Percentiles rank a stretch among this genome's conserved stretches.
These are phyloP conservation scores for Kwoniella bestiolae DNA, from an alignment of 768 basidiomycete species.

Conservation along the genomic window DNA sequence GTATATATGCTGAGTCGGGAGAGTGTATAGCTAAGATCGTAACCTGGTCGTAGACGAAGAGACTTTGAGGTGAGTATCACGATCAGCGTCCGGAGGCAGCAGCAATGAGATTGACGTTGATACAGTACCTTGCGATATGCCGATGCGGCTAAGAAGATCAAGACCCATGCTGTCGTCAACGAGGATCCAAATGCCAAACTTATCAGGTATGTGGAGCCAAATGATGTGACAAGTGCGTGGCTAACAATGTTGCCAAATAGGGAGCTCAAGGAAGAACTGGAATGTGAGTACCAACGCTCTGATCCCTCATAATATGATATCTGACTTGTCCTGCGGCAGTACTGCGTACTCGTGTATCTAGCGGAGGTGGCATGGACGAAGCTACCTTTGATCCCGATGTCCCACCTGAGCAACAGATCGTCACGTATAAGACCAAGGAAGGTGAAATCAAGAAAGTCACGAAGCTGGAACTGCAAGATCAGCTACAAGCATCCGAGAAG, in stretches of 20 bases:
- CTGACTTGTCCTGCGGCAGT: slow-evolving; percentile 49
- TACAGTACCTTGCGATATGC: slow-evolving; percentile 88
- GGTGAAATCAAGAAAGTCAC: slow-evolving; percentile 93
- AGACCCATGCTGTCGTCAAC: slow-evolving; percentile 98
- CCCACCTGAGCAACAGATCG: slow-evolving; percentile 92
- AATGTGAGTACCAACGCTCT: slow-evolving; percentile 57
- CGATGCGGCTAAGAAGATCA: slow-evolving; percentile 98
- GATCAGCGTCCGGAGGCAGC: too few species aligned
- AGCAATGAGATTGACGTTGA: neutral
- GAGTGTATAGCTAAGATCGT: neutral
- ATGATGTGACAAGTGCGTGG: neutral
- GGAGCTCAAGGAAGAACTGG: slow-evolving; percentile 97
- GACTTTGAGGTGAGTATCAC: slow-evolving; percentile 65
- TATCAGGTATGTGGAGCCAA: slow-evolving; percentile 64
- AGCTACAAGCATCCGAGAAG: slow-evolving; percentile 76
- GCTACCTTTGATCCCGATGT: slow-evolving; percentile 82
- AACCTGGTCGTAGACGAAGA: slow-evolving; percentile 68
- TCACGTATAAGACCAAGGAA: slow-evolving; percentile 89
- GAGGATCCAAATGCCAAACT: slow-evolving; percentile 99
- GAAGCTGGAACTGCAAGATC: slow-evolving; percentile 96
- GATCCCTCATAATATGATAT: neutral
- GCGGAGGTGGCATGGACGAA: slow-evolving; percentile 60
- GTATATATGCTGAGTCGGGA: neutral
- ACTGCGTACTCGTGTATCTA: slow-evolving; percentile 69
- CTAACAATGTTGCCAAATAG: slow-evolving; percentile 22